Conservation (phyloP, 2,329 filamentous ascomycete genomes). For the Escovopsis sp. region DNA sequence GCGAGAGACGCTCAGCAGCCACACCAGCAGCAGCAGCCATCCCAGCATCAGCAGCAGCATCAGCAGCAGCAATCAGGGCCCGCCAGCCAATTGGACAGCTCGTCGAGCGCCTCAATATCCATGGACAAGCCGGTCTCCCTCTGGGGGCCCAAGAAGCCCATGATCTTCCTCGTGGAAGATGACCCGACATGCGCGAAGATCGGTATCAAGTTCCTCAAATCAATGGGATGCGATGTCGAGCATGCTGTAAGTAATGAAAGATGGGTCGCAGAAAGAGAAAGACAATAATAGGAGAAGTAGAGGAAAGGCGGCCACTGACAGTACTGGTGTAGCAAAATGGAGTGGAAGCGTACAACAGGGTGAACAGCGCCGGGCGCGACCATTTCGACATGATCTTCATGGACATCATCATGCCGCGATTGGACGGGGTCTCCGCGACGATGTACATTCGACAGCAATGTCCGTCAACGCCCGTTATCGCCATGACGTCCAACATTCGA, state of each 20-base stretch:
- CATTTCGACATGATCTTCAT: conserved; percentile 61
- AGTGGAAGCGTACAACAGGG: conserved; percentile 78
- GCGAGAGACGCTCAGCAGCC: conserved; percentile 7
- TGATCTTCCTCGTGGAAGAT: conserved; percentile 82
- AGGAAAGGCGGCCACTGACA: neutral
- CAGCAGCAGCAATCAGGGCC: conserved; percentile 9
- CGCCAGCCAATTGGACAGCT: conserved; percentile 8
- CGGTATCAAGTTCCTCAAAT: conserved; percentile 50
- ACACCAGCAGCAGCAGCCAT: conserved; percentile 12
- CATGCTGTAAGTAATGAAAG: conserved; percentile 38
- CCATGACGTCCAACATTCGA: conserved; percentile 97
- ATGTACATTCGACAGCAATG: conserved; percentile 84
- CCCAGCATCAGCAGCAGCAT: conserved; percentile 12
- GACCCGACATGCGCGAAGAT: conserved; percentile 54
- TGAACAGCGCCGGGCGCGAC: conserved; percentile 34
- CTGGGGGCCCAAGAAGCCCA: conserved; percentile 52
- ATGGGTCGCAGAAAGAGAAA: too few relatives aligned
- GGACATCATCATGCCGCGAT: conserved; percentile 94
- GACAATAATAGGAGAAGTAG: too few relatives aligned
- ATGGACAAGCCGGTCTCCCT: conserved; percentile 26
- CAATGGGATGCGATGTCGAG: conserved; percentile 52
- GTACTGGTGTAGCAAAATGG: conserved; percentile 44
- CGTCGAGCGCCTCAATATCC: conserved; percentile 11
- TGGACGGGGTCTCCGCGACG: conserved; percentile 90
- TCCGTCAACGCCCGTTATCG: conserved; percentile 73